phyloP scores from a whole-genome alignment of 2,329 filamentous ascomycete species.

The Diplodia seriata region DNA sequence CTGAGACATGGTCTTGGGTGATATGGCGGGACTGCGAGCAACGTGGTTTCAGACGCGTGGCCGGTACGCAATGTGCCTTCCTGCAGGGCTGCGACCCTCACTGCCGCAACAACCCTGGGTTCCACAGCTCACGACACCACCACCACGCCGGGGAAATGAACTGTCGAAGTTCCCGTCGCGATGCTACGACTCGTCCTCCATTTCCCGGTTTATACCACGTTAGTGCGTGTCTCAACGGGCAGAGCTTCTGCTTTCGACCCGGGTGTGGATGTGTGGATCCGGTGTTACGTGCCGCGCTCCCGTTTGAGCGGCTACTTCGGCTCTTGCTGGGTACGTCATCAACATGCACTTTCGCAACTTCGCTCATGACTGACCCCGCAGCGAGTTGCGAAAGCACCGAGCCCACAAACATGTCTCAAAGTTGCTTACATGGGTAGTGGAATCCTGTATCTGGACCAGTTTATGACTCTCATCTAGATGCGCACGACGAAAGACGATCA shows the following conservation, averaged over 20 bases:
- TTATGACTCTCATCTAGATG: too few species aligned
- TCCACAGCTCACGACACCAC: constrained; percentile 16
- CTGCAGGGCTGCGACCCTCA: not conserved
- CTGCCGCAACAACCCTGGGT: constrained; percentile 1
- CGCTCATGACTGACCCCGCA: not conserved
- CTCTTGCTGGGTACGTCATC: not conserved
- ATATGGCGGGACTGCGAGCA: not conserved
- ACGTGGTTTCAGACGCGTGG: constrained; percentile 17
- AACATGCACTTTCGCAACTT: not conserved
- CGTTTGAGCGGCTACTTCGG: not conserved
- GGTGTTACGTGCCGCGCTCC: not conserved
- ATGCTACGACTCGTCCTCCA: not conserved
- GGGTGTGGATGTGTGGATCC: not conserved
- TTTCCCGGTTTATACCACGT: not conserved
- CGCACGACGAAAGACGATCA: too few species aligned
- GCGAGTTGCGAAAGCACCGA: too few species aligned
- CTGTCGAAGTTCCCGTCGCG: not conserved
- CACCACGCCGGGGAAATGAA: not conserved
- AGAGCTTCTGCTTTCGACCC: not conserved
- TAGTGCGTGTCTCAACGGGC: not conserved
- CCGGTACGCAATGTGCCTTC: not conserved
- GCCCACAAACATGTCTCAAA: too few species aligned
- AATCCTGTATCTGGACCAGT: too few species aligned
- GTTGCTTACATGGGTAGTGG: too few species aligned
- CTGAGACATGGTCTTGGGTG: not conserved